Evolutionary conservation across 1,284 basidiomycete genomes (phyloP).

Genomic region (Cryptococcus floricola): DNA sequence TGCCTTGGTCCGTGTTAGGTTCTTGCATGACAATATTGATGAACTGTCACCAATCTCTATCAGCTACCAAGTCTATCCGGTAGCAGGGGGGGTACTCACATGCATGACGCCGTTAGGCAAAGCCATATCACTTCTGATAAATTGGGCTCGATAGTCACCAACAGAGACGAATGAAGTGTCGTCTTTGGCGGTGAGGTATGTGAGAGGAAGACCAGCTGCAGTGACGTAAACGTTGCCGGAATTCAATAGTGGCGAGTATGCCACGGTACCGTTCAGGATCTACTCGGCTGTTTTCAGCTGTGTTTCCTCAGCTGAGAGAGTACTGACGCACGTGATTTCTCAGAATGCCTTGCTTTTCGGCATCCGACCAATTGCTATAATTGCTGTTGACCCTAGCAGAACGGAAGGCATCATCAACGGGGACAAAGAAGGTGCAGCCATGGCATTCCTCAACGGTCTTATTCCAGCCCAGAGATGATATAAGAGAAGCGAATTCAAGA

Average conservation of each 20-base stretch:
- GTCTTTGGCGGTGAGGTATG: slow-evolving; percentile 31
- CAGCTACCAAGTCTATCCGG: too few relatives aligned
- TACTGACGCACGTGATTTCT: slow-evolving; percentile 29
- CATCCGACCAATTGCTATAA: slow-evolving; percentile 10
- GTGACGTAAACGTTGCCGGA: slow-evolving; percentile 31
- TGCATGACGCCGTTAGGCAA: slow-evolving; percentile 30
- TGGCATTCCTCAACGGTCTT: slow-evolving; percentile 21
- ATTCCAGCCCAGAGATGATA: slow-evolving; percentile 17
- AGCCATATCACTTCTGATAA: slow-evolving; percentile 34
- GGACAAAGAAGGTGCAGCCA: slow-evolving; percentile 45
- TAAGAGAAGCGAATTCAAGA: slow-evolving; percentile 15
- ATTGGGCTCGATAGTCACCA: slow-evolving; percentile 25
- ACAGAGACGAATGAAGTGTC: slow-evolving; percentile 35
- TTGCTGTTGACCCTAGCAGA: slow-evolving; percentile 6
- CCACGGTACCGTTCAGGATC: slow-evolving; percentile 36
- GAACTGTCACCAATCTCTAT: too few relatives aligned
- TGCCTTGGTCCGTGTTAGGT: slow-evolving; percentile 1
- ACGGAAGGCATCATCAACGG: slow-evolving; percentile 33
- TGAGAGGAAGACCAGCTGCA: slow-evolving; percentile 41
- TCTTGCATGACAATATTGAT: too few relatives aligned
- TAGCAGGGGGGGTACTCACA: slow-evolving; percentile 8
- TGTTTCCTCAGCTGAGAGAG: not conserved
- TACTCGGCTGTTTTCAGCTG: not conserved
- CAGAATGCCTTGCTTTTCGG: slow-evolving; percentile 20
- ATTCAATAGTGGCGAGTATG: slow-evolving; percentile 35